A percentile compares a stretch with the other conserved stretches of the same genome.
Conservation (phyloP, 805 yeast species). For the Candida maltosa region DNA sequence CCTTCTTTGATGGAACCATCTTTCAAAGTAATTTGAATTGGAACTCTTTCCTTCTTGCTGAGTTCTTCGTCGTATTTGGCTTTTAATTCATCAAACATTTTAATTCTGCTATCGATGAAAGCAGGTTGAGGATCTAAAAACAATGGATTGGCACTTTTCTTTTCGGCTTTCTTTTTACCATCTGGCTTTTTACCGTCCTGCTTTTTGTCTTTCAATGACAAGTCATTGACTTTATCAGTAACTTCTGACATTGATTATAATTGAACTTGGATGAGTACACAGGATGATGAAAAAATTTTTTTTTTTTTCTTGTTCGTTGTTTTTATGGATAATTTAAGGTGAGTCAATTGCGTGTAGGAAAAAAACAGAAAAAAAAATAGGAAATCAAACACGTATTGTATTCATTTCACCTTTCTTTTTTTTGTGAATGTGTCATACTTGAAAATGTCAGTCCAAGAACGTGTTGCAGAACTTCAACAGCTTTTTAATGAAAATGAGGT, state of each 20-base stretch:
- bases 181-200: constrained; percentile 8
- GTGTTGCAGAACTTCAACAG: constrained; percentile 10
- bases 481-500: constrained; percentile 9
- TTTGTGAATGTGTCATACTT: no score
- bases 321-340: no score
- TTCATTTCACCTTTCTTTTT: no score
- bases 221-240: constrained; percentile 31
- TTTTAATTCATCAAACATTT: constrained; percentile 76
- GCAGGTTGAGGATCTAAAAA: constrained; percentile 75
- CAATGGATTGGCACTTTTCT: constrained; percentile 35
- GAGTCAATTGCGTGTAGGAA: no score
- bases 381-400: no score
- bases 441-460: constrained; percentile 1
- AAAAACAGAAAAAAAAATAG: no score
- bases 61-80: constrained; percentile 70
- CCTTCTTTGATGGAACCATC: constrained; percentile 83
- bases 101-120: constrained; percentile 75
- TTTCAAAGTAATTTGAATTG: constrained; percentile 77
- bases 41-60: constrained; percentile 52
- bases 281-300: constrained; percentile 1
- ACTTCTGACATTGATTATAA: constrained; percentile 6
- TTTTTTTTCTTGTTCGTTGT: no score
- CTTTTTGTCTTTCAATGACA: constrained; percentile 5
- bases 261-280: no score
- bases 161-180: constrained; percentile 19